Evolutionary conservation across 768 basidiomycete species (phyloP).

Genomic region (Lentinula raphanica): DNA sequence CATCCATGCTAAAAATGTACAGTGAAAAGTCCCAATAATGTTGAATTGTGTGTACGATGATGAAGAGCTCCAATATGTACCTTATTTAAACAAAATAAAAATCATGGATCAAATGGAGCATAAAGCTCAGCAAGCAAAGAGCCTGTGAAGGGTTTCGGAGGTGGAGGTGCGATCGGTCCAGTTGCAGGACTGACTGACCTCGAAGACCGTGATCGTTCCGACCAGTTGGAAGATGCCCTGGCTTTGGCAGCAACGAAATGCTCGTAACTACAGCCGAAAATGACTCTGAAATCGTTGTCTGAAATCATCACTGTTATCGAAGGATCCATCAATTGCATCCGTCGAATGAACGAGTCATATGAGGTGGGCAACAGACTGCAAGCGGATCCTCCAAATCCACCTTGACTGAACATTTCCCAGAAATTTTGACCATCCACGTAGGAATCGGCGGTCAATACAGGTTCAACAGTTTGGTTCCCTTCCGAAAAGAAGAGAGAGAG

Average conservation of each 20-base stretch:
- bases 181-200: neutral
- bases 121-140: neutral
- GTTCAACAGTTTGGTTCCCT: too few relatives aligned
- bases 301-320: neutral
- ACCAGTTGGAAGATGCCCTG: neutral
- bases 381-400: neutral
- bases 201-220: neutral
- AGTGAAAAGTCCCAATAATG: neutral
- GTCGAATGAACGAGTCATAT: neutral
- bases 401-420: neutral
- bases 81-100: neutral
- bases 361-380: neutral
- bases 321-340: neutral
- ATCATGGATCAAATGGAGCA: neutral
- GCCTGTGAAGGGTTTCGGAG: neutral
- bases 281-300: neutral
- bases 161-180: neutral
- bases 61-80: neutral
- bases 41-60: neutral
- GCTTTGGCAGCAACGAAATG: neutral
- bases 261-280: neutral
- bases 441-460: neutral
- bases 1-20: neutral
- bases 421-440: neutral
- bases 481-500: neutral